Conservation (phyloP, 345 rosid genomes). For the Mangifera indica region DNA sequence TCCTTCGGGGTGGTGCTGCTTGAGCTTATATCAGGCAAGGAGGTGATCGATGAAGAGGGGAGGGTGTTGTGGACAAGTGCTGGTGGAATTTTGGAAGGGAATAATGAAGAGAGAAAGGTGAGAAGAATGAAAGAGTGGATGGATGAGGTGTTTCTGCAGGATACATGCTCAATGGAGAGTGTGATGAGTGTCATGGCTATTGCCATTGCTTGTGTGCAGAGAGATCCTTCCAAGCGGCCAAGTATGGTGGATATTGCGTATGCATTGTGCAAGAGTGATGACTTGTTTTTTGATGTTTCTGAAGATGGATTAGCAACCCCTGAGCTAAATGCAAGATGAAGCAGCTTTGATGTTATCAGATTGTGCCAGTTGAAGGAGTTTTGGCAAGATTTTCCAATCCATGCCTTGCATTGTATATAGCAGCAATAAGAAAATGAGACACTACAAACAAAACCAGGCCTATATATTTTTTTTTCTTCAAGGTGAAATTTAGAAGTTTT, state of each 20-base stretch:
- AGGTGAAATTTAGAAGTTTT: too few relatives aligned
- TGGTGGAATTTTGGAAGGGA: conserved; percentile 34
- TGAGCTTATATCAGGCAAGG: conserved; percentile 57
- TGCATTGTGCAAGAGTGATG: conserved; percentile 54
- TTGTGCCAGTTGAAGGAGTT: background rate
- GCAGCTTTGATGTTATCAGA: background rate
- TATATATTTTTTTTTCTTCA: too few relatives aligned
- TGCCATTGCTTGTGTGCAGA: conserved; percentile 52
- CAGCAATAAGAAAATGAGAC: background rate
- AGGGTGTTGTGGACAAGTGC: conserved; percentile 47
- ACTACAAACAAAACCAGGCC: background rate
- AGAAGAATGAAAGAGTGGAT: conserved; percentile 35
- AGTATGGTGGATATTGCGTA: conserved; percentile 68
- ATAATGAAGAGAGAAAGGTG: conserved; percentile 33
- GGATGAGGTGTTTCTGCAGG: conserved; percentile 39
- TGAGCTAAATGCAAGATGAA: conserved; percentile 44
- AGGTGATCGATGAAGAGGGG: conserved; percentile 51
- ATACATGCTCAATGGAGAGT: conserved; percentile 44
- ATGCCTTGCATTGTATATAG: background rate
- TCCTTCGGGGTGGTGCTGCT: conserved; percentile 70
- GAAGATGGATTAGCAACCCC: conserved; percentile 34
- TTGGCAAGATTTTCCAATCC: background rate
- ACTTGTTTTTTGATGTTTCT: conserved; percentile 42
- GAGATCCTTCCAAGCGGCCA: conserved; percentile 55
- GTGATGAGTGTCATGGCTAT: conserved; percentile 44